Conservation (phyloP, 371 early-diverging fungal genomes). For the Haplosporangium sp. region DNA sequence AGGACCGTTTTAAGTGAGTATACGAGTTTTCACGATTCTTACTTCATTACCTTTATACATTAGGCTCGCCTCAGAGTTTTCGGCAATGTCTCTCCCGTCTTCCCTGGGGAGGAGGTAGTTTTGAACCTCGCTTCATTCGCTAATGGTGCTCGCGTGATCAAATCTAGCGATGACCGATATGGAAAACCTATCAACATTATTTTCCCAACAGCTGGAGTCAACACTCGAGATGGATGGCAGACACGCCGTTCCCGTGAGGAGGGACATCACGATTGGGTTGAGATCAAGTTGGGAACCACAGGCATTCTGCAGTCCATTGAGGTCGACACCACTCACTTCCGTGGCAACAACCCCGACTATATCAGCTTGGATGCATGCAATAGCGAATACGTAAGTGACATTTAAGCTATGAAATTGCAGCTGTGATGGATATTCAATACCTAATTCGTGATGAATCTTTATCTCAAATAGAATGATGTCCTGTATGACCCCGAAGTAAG, state of each 20-base stretch:
- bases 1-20: no score
- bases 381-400: slow-evolving; percentile 46
- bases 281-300: slow-evolving; percentile 78
- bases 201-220: slow-evolving; percentile 78
- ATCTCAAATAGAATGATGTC: slow-evolving; percentile 34
- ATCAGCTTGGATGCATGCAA: slow-evolving; percentile 70
- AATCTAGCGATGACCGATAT: slow-evolving; percentile 80
- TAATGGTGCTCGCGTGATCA: slow-evolving; percentile 79
- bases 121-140: slow-evolving; percentile 81
- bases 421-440: background rate
- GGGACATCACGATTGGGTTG: slow-evolving; percentile 80
- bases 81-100: slow-evolving; percentile 80
- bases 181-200: slow-evolving; percentile 77
- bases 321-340: slow-evolving; percentile 85
- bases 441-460: background rate
- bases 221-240: slow-evolving; percentile 84
- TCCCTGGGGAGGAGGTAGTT: slow-evolving; percentile 63
- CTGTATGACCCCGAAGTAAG: slow-evolving; percentile 48
- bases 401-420: background rate
- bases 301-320: slow-evolving; percentile 80
- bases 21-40: slow-evolving; percentile 21
- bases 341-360: slow-evolving; percentile 85
- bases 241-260: slow-evolving; percentile 73
- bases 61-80: slow-evolving; percentile 84
- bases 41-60: background rate